Evolutionary conservation across 2,329 filamentous ascomycete species (phyloP), one percentile per base, ranked within the genome.

Genomic region (Pseudohalonectria lignicola): DNA sequence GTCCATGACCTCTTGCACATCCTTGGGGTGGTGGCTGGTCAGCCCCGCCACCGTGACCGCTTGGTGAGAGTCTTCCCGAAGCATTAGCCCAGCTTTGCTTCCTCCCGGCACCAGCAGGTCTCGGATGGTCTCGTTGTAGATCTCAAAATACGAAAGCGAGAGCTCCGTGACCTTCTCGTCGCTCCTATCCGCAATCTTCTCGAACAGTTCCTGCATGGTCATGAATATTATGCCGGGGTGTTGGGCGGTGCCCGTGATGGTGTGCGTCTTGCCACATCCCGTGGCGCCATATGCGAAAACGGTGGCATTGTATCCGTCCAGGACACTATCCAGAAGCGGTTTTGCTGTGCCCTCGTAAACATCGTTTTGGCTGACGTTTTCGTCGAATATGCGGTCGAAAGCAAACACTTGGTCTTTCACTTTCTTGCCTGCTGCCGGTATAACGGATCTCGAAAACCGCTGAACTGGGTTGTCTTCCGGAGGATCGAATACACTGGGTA

Each of bases 251-350:
- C 92, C 92, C 3, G 82, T 86, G 53, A 98, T 98, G 9, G 92
- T 98, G 59, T 98, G 92, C 18, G 92, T 98, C 66, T 98, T 98
- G 60, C 92, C 92, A 60, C 92, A 98, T 29, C 92, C 92, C 1
- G 92, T 98, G 29, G 92, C 92, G 49, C 92, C 92, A 59, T 98
- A 98, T 36, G 92, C 92, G 57, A 98, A 98, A 4, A 98, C 92
- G 0, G 92, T 98, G 34, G 92, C 92, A 67, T 98, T 98, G 69
- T 95, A 98, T 47, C 92, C 92, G 49, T 98, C 88, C 41, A 98
- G 70, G 13, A 98, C 88, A 55, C 82, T 95, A 57, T 96, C 90
- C 43, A 98, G 74, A n/a, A 98, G 74, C 40, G 67, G 76, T 58
- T 82, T 84, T 2, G 90, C 94, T 1, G 92, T 96, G 12, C 85